phyloP scores from a whole-genome alignment of 75 land plant genomes.

The Pinus albicaulis region DNA sequence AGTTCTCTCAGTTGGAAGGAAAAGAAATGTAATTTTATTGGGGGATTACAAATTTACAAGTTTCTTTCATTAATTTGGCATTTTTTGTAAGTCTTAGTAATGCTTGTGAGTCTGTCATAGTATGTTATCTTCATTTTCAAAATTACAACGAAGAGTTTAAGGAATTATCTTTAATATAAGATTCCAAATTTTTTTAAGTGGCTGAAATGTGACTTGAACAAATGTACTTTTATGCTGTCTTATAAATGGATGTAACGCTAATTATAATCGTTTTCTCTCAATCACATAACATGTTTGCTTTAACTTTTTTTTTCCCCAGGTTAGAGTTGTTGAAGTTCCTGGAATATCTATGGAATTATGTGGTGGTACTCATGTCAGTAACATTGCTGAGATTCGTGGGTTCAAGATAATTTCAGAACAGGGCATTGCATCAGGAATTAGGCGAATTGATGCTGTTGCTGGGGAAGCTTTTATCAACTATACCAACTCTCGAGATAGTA shows the following conservation, averaged over 20 bases:
- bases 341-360: slow-evolving; percentile 95
- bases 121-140: neutral
- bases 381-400: slow-evolving; percentile 87
- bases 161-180: neutral
- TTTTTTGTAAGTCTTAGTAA: neutral
- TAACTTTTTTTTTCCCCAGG: slow-evolving; percentile 32
- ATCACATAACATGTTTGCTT: neutral
- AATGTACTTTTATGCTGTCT: neutral
- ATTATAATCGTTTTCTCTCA: neutral
- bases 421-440: slow-evolving; percentile 90
- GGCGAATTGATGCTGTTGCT: slow-evolving; percentile 98
- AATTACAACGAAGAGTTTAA: neutral
- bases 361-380: slow-evolving; percentile 98
- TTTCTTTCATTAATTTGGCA: neutral
- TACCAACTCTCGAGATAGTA: slow-evolving; percentile 59
- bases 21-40: too few species aligned
- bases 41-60: too few species aligned
- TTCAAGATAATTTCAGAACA: slow-evolving; percentile 93
- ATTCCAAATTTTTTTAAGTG: neutral
- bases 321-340: slow-evolving; percentile 91
- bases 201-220: neutral
- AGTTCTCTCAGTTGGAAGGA: neutral
- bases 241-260: neutral
- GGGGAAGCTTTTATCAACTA: slow-evolving; percentile 92
- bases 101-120: neutral